phyloP scores from a whole-genome alignment of 805 yeast species.

The Groenewaldozyma tartarivorans region DNA sequence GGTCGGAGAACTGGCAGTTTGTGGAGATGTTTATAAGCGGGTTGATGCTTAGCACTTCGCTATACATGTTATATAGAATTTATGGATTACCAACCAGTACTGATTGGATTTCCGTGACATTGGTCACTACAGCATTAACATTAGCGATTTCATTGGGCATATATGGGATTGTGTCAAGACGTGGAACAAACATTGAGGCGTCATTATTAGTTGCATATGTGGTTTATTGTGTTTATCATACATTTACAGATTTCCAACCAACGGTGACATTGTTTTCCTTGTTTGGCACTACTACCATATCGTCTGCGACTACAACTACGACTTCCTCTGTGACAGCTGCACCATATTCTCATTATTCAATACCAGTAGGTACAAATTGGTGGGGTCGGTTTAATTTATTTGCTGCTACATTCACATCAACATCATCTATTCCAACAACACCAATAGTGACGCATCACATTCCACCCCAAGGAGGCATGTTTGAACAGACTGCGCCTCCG shows the following conservation, averaged over 20 bases:
- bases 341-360: neutral
- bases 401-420: neutral
- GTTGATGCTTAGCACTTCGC: conserved; percentile 60
- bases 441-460: no score
- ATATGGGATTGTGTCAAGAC: conserved; percentile 73
- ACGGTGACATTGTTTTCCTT: conserved; percentile 13
- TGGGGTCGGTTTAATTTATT: no score
- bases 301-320: conserved; percentile 4
- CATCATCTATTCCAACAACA: conserved; percentile 2
- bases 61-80: conserved; percentile 73
- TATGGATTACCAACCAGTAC: conserved; percentile 63
- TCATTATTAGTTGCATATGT: conserved; percentile 81
- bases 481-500: conserved; percentile 17
- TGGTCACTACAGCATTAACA: conserved; percentile 79
- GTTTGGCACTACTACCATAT: conserved; percentile 1
- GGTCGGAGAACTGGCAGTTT: conserved; percentile 73
- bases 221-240: conserved; percentile 85
- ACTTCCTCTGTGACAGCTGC: neutral
- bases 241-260: conserved; percentile 76
- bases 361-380: no score
- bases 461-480: neutral
- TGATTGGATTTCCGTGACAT: conserved; percentile 64
- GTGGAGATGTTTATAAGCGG: conserved; percentile 65
- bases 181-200: conserved; percentile 86
- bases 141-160: conserved; percentile 63